Conservation (phyloP, 768 basidiomycete genomes). For the Auriscalpium vulgare region DNA sequence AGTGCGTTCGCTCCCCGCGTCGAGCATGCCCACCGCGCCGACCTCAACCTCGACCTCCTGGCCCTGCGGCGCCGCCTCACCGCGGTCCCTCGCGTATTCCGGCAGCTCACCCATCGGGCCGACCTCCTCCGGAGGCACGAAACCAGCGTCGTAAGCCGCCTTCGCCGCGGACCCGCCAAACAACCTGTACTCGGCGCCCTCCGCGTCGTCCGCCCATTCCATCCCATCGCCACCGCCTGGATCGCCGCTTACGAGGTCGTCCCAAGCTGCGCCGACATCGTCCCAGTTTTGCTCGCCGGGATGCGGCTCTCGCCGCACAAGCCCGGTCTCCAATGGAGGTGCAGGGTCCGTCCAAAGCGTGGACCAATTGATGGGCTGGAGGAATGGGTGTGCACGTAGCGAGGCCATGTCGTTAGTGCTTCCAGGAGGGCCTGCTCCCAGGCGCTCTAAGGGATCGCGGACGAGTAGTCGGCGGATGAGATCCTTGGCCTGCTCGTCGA, state of each 20-base stretch:
- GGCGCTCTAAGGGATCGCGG: conserved; percentile 48
- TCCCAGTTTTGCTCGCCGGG: conserved; percentile 38
- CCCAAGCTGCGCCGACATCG: conserved; percentile 48
- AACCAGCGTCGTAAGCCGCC: conserved; percentile 4
- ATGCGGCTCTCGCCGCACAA: conserved; percentile 39
- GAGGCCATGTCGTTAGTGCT: conserved; percentile 32
- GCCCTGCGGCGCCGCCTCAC: conserved; percentile 9
- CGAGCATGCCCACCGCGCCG: neutral
- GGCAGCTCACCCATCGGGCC: conserved; percentile 38
- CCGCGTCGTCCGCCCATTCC: conserved; percentile 45
- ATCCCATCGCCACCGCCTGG: conserved; percentile 23
- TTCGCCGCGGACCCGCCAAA: neutral
- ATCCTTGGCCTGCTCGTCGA: conserved; percentile 75
- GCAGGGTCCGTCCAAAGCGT: conserved; percentile 57
- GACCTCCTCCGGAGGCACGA: conserved; percentile 25
- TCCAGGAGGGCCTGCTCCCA: conserved; percentile 46
- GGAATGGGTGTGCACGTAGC: conserved; percentile 57
- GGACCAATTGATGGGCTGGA: conserved; percentile 50
- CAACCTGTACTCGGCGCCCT: conserved; percentile 23
- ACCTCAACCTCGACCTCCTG: neutral
- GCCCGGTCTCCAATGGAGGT: conserved; percentile 51
- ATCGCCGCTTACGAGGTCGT: conserved; percentile 26
- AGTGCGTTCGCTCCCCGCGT: conserved; percentile 7
- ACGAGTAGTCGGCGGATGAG: conserved; percentile 76
- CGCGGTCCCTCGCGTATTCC: conserved; percentile 19